Evolutionary conservation across 2,329 filamentous ascomycete genomes (phyloP).

Genomic region (Ceratocystis cacaofunesta): DNA sequence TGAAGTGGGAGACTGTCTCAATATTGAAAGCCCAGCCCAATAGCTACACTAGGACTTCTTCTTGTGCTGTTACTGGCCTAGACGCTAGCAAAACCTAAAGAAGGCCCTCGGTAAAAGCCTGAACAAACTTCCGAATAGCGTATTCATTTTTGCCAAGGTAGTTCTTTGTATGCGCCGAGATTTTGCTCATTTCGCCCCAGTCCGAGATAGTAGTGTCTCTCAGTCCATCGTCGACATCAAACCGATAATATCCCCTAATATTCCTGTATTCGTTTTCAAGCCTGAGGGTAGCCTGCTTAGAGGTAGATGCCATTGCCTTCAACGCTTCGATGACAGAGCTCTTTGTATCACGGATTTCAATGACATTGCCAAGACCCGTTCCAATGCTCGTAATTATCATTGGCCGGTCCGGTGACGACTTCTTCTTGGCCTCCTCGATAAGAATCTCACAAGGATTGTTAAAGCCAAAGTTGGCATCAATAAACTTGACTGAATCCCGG

Average conservation of each 20-base stretch:
- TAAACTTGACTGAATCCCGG: conserved; percentile 21
- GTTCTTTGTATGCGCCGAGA: conserved; percentile 20
- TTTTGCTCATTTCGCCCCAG: conserved; percentile 20
- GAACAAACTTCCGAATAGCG: background rate
- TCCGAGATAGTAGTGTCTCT: conserved; percentile 21
- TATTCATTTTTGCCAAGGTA: conserved; percentile 17
- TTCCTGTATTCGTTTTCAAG: conserved; percentile 18
- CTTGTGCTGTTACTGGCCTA: background rate
- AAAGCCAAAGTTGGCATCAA: conserved; percentile 23
- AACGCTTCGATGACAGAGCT: background rate
- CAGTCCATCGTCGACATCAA: conserved; percentile 22
- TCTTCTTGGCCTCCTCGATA: conserved; percentile 20
- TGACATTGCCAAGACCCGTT: conserved; percentile 20
- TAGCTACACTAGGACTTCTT: background rate
- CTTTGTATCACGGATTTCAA: conserved; percentile 17
- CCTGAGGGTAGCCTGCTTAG: background rate
- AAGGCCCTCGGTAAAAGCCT: background rate
- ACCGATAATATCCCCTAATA: conserved; percentile 20
- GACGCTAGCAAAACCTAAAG: background rate
- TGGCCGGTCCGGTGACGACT: conserved; percentile 12
- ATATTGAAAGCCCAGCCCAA: background rate
- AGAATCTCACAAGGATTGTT: conserved; percentile 24
- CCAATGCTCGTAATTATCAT: conserved; percentile 21
- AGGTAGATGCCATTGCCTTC: background rate
- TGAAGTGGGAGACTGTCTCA: background rate